These are phyloP conservation scores for Saccharomyces pastorianus DNA, from an alignment of 1,139 yeast species.

Conservation along the genomic window DNA sequence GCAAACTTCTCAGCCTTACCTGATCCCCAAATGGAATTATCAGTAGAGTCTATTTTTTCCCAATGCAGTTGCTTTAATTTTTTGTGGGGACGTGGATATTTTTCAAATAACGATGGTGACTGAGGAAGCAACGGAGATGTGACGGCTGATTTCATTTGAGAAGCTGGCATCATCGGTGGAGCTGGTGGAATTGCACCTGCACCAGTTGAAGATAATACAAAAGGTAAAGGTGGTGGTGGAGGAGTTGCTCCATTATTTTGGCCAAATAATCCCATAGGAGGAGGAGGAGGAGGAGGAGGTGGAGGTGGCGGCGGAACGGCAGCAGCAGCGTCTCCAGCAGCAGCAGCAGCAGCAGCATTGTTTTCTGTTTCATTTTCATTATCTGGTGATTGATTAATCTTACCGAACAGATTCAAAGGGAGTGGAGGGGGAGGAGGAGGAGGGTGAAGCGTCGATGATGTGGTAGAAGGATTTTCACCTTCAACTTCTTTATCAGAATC, in stretches of 20 bases:
- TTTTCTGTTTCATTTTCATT: conserved; percentile 4
- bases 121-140: conserved; percentile 34
- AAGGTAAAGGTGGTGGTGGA: conserved; percentile 19
- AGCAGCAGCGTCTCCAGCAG: conserved; percentile 12
- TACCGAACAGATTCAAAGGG: conserved; percentile 28
- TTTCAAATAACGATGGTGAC: conserved; percentile 44
- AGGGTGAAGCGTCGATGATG: conserved; percentile 24
- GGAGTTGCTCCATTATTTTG: conserved; percentile 8
- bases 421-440: conserved; percentile 29
- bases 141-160: conserved; percentile 26
- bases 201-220: conserved; percentile 38
- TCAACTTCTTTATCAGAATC: background rate
- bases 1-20: conserved; percentile 46
- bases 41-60: conserved; percentile 64
- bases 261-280: conserved; percentile 16
- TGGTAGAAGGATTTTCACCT: conserved; percentile 7
- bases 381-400: conserved; percentile 9
- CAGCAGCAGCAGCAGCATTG: conserved; percentile 6
- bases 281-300: conserved; percentile 7
- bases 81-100: conserved; percentile 66
- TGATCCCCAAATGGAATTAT: conserved; percentile 59
- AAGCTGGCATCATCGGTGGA: conserved; percentile 30
- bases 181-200: conserved; percentile 37
- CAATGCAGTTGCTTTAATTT: conserved; percentile 76
- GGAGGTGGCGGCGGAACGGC: conserved; percentile 31